Evolutionary conservation across 768 basidiomycete species (phyloP).

Genomic region (Pleurotus eryngii): DNA sequence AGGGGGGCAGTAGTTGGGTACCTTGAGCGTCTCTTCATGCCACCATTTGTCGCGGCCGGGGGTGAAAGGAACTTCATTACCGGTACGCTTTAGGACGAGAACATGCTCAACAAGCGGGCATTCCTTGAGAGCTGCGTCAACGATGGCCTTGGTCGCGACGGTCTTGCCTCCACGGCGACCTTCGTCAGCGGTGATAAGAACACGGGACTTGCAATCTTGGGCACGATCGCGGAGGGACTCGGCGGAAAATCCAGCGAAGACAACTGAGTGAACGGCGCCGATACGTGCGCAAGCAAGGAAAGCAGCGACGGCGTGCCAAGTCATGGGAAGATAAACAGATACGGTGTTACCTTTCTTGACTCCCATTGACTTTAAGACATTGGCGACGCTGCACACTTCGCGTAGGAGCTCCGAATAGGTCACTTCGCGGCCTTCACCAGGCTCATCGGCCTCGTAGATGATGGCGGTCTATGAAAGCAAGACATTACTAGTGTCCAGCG

Average conservation of each 20-base stretch:
- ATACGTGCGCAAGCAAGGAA: slow-evolving; percentile 98
- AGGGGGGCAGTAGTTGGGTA: slow-evolving; percentile 84
- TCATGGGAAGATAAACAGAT: slow-evolving; percentile 91
- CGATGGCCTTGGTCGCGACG: slow-evolving; percentile 92
- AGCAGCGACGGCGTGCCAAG: slow-evolving; percentile 93
- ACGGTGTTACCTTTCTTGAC: slow-evolving; percentile 95
- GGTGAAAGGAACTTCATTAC: slow-evolving; percentile 76
- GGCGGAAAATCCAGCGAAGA: slow-evolving; percentile 96
- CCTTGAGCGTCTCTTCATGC: slow-evolving; percentile 87
- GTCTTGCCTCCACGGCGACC: slow-evolving; percentile 91
- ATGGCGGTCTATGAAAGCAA: slow-evolving; percentile 70
- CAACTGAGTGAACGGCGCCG: slow-evolving; percentile 94
- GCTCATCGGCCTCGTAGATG: slow-evolving; percentile 98
- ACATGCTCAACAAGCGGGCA: slow-evolving; percentile 88
- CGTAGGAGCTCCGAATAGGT: slow-evolving; percentile 83
- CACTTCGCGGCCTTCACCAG: slow-evolving; percentile 72
- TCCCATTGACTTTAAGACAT: slow-evolving; percentile 85
- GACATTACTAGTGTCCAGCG: not conserved
- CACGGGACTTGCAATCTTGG: slow-evolving; percentile 81
- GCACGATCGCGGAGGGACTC: slow-evolving; percentile 93
- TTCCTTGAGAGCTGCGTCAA: slow-evolving; percentile 84
- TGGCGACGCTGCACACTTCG: slow-evolving; percentile 86
- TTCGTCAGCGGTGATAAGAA: slow-evolving; percentile 96
- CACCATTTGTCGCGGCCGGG: slow-evolving; percentile 92
- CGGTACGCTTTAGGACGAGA: slow-evolving; percentile 85